These are phyloP conservation scores for Albatrellus ellisii DNA, from an alignment of 768 basidiomycete genomes.

Conservation along the genomic window DNA sequence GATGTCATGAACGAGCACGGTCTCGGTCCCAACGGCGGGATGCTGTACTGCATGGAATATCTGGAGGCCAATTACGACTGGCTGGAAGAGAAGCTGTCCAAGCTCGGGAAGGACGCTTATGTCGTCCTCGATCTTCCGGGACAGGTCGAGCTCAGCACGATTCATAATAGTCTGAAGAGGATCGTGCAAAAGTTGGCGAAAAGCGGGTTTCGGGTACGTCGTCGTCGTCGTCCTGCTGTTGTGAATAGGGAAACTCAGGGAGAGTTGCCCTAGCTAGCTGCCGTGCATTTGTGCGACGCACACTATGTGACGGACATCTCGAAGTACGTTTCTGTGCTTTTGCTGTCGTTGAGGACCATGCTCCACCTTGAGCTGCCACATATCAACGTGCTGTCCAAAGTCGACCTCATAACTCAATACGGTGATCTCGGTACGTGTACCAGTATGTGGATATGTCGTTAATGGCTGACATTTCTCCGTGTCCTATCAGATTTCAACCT, in stretches of 20 bases:
- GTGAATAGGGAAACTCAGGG: background rate
- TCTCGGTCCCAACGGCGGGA: conserved; percentile 90
- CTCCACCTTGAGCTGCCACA: conserved; percentile 98
- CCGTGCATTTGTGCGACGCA: conserved; percentile 92
- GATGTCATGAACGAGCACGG: conserved; percentile 77
- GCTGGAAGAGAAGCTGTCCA: conserved; percentile 56
- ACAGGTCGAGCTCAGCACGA: conserved; percentile 95
- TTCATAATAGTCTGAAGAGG: conserved; percentile 71
- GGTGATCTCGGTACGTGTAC: conserved; percentile 76
- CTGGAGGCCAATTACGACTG: conserved; percentile 91
- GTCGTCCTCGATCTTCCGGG: conserved; percentile 94
- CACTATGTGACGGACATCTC: conserved; percentile 94
- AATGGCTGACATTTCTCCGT: too few species aligned
- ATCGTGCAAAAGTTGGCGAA: conserved; percentile 65
- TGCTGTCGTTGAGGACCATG: conserved; percentile 92
- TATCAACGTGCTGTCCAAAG: conserved; percentile 91
- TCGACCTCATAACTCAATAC: conserved; percentile 82
- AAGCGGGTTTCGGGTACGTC: conserved; percentile 71
- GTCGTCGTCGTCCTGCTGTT: background rate
- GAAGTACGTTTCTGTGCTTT: conserved; percentile 86
- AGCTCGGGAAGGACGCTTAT: conserved; percentile 63
- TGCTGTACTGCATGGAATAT: conserved; percentile 69
- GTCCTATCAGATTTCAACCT: conserved; percentile 75
- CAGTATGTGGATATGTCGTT: too few species aligned
- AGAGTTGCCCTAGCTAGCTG: conserved; percentile 9